phyloP scores from a whole-genome alignment of 495 filamentous ascomycete species.

The Apiosordaria backusii region DNA sequence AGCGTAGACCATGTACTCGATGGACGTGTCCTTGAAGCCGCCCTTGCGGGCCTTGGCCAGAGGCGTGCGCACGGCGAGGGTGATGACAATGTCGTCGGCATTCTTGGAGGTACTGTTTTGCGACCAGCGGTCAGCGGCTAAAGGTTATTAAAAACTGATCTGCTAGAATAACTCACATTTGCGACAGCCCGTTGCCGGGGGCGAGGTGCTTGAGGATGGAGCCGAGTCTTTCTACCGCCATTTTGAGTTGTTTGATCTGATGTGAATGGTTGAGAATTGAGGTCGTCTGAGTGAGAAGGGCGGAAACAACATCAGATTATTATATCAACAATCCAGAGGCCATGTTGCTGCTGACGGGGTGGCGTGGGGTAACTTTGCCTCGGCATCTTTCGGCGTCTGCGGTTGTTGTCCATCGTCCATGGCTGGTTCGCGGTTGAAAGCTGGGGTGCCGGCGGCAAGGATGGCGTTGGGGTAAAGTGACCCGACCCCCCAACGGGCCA shows the following conservation, averaged over 20 bases:
- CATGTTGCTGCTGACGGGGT: slow-evolving; percentile 5
- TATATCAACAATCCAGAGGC: not conserved
- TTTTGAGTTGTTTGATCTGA: slow-evolving; percentile 38
- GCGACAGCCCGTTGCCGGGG: slow-evolving; percentile 61
- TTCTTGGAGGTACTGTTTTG: slow-evolving; percentile 80
- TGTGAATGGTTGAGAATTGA: not conserved
- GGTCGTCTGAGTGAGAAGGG: not conserved
- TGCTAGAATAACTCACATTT: slow-evolving; percentile 60
- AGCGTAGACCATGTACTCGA: slow-evolving; percentile 80
- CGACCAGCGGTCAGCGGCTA: slow-evolving; percentile 12
- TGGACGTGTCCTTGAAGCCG: slow-evolving; percentile 89
- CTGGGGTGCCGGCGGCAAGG: slow-evolving; percentile 2
- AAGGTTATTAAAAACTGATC: not conserved
- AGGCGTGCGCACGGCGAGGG: slow-evolving; percentile 72
- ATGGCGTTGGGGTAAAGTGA: slow-evolving; percentile 23
- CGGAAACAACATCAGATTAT: not conserved
- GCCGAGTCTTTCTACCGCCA: slow-evolving; percentile 81
- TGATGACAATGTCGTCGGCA: slow-evolving; percentile 94
- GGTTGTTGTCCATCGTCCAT: not conserved
- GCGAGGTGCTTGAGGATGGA: slow-evolving; percentile 86
- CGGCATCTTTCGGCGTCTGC: slow-evolving; percentile 22
- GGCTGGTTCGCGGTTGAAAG: not conserved
- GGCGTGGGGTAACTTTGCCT: slow-evolving; percentile 24
- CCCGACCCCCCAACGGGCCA: slow-evolving; percentile 8
- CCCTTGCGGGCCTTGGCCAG: slow-evolving; percentile 76